Conservation (phyloP, 805 yeast species). For the Monosporozyma servazzii region DNA sequence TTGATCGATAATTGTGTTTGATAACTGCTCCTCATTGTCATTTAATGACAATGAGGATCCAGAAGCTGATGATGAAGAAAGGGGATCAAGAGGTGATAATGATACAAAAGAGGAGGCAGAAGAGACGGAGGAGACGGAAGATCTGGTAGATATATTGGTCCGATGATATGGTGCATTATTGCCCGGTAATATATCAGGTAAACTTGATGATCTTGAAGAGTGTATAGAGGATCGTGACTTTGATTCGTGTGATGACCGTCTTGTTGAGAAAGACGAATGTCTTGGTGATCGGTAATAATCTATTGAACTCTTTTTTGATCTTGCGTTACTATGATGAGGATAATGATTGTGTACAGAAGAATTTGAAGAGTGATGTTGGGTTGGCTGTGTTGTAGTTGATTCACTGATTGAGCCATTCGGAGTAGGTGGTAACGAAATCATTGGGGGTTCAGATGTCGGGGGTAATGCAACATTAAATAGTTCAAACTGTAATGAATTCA, state of each 20-base stretch:
- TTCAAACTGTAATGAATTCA: conserved; percentile 6
- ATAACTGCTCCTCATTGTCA: not conserved
- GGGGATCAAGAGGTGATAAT: not conserved
- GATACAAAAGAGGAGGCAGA: not conserved
- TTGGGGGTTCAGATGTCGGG: conserved; percentile 48
- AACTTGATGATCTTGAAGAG: conserved; percentile 1
- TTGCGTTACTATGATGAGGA: not conserved
- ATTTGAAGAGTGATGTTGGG: not conserved
- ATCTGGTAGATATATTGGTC: not conserved
- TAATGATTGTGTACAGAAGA: not conserved
- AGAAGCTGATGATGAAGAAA: not conserved
- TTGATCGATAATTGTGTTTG: conserved; percentile 6
- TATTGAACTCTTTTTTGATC: conserved; percentile 1
- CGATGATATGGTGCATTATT: not conserved
- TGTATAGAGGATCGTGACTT: not conserved
- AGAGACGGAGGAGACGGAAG: not conserved
- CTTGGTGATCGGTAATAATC: conserved; percentile 1
- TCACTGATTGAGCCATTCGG: conserved; percentile 9
- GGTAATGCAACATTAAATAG: conserved; percentile 36
- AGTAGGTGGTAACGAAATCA: conserved; percentile 37
- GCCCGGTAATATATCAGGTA: not conserved
- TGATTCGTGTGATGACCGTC: not conserved
- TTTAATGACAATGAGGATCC: not conserved
- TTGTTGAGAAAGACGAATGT: not conserved
- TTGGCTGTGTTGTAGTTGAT: not conserved